Percentiles rank a stretch among this genome's conserved stretches.
Evolutionary conservation across 768 basidiomycete genomes (phyloP).

Genomic region (Mycena pura): DNA sequence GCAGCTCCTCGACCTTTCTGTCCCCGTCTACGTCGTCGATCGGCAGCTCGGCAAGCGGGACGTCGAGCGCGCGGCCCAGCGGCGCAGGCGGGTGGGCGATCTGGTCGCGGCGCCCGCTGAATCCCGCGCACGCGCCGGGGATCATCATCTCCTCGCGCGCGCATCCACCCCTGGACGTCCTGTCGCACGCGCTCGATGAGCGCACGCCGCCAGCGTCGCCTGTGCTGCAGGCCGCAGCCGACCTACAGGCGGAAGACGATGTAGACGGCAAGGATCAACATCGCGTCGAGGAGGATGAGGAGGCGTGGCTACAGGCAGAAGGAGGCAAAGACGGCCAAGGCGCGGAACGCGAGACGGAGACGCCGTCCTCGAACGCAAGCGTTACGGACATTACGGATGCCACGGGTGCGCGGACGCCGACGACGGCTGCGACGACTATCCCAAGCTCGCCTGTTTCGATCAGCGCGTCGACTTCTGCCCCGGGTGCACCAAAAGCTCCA

Average conservation of each 20-base stretch:
- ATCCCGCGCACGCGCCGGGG: constrained; percentile 69
- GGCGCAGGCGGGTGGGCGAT: constrained; percentile 57
- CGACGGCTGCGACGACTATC: constrained; percentile 56
- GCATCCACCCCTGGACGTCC: constrained; percentile 63
- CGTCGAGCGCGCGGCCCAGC: not conserved
- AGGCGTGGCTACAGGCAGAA: too few relatives aligned
- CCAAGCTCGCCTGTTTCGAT: constrained; percentile 67
- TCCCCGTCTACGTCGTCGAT: too few relatives aligned
- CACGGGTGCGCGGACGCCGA: constrained; percentile 46
- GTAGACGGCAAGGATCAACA: too few relatives aligned
- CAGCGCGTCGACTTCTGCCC: too few relatives aligned
- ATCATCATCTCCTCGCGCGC: constrained; percentile 75
- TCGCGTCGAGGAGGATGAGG: too few relatives aligned
- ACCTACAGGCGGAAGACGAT: not conserved
- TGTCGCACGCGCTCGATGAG: constrained; percentile 60
- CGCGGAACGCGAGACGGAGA: not conserved
- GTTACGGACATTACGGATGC: constrained; percentile 53
- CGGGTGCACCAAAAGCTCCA: too few relatives aligned
- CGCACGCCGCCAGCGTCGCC: constrained; percentile 52
- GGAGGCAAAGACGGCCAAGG: too few relatives aligned
- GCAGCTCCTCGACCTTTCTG: too few relatives aligned
- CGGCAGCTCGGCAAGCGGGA: not conserved
- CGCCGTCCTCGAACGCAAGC: constrained; percentile 29
- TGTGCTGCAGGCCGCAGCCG: too few relatives aligned
- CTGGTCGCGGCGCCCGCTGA: constrained; percentile 73